phyloP scores from a whole-genome alignment of 805 yeast species.

The Nakazawaea sp. region DNA sequence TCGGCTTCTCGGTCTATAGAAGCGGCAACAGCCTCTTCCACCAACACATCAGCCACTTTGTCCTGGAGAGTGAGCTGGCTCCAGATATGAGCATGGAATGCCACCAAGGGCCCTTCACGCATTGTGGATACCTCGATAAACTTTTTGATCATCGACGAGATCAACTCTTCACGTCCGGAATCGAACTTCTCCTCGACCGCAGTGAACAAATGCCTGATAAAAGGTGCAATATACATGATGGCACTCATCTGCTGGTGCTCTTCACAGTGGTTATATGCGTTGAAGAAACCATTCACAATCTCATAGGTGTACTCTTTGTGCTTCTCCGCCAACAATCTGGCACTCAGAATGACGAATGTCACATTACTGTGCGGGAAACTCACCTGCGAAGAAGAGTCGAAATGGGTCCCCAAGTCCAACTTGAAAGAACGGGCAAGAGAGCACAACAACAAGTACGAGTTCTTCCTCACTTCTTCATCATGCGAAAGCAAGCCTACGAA shows the following conservation, averaged over 20 bases:
- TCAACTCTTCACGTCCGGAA: constrained; percentile 28
- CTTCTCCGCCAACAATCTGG: constrained; percentile 43
- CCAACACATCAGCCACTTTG: constrained; percentile 44
- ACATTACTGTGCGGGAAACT: constrained; percentile 65
- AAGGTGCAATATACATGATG: constrained; percentile 54
- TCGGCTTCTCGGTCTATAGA: constrained; percentile 76
- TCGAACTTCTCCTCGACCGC: constrained; percentile 44
- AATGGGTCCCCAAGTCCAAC: constrained; percentile 50
- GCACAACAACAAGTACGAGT: constrained; percentile 58
- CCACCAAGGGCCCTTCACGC: constrained; percentile 40
- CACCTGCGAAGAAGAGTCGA: constrained; percentile 49
- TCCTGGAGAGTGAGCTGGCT: constrained; percentile 56
- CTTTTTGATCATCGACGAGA: constrained; percentile 54
- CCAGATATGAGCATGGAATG: constrained; percentile 62
- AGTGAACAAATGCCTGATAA: constrained; percentile 63
- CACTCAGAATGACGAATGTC: constrained; percentile 50
- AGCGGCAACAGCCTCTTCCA: constrained; percentile 69
- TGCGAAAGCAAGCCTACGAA: constrained; percentile 63
- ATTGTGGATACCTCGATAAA: constrained; percentile 52
- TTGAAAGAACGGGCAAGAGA: constrained; percentile 54
- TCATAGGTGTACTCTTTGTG: constrained; percentile 57
- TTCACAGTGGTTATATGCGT: constrained; percentile 37
- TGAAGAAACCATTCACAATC: constrained; percentile 42
- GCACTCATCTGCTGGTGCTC: constrained; percentile 31
- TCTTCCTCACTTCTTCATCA: constrained; percentile 49